phyloP scores from a whole-genome alignment of 2,329 filamentous ascomycete genomes.

The Diplodia intermedia region DNA sequence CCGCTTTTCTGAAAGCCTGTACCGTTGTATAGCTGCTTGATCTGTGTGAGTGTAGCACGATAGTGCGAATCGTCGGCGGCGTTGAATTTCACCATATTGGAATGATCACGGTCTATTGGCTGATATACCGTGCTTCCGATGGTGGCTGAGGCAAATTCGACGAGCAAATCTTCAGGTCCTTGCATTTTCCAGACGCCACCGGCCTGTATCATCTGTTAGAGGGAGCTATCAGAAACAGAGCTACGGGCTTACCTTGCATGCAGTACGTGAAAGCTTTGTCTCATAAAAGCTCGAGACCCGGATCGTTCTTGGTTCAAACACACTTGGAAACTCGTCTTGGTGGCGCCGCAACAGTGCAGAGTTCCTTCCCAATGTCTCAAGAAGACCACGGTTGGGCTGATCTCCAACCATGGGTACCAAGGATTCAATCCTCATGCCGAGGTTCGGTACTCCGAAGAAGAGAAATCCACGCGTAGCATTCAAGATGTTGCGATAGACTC shows the following conservation, averaged over 20 bases:
- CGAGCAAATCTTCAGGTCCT: neutral
- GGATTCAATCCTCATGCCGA: neutral
- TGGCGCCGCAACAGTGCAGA: neutral
- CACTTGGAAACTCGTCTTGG: neutral
- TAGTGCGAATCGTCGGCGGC: neutral
- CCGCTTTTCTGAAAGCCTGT: no score
- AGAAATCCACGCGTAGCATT: neutral
- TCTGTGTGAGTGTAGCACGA: neutral
- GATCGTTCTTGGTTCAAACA: neutral
- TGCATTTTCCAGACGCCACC: neutral
- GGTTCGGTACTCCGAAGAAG: neutral
- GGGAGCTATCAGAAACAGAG: accelerated
- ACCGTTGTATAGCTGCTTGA: neutral
- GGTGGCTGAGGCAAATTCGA: neutral
- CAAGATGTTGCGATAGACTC: neutral
- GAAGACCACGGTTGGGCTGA: neutral
- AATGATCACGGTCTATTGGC: neutral
- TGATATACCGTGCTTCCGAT: neutral
- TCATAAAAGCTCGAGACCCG: neutral
- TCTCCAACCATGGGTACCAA: neutral
- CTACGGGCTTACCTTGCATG: neutral
- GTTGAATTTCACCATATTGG: neutral
- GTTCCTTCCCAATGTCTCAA: neutral
- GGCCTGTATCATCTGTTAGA: neutral
- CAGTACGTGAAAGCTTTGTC: neutral